Base-by-base conservation (phyloP, 805 yeast species). In the Dipodascopsis uninucleata region DNA sequence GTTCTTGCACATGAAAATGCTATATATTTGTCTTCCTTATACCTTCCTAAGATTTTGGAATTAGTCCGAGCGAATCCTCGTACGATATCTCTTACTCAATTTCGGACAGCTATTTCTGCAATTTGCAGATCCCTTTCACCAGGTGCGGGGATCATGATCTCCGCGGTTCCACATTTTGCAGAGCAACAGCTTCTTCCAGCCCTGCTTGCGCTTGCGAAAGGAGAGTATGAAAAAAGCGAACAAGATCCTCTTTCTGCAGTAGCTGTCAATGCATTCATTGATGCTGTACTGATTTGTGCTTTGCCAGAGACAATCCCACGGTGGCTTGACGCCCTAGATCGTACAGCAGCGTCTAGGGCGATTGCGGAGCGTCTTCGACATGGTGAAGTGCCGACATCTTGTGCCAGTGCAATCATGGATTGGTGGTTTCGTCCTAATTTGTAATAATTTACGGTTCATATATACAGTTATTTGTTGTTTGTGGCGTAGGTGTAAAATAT, bases 311-410 rank as follows among this genome's bases (percentile, higher is more conserved):
- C 32, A 17, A 25, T 47, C 6, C 24, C 22, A 17, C 40, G 28
- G 28, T 43, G 52, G 52, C 28, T 47, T 8, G 31, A 24, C 16
- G 8, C 24, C 7, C 18, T 47, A 2, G 29, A 31, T 6, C 37
- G 32, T 6, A n/a, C 26, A 7, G 28, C 26, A 18, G 31, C 8
- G 16, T 34, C 3, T 28, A 32, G 3, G 18, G 39, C 17, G 16
- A 17, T 47, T 8, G 48, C 37, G 3, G 43, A 39, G 20, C 31
- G 41, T 9, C 29, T 47, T 9, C 31, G 35, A 26, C 6, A 23
- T 18, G 52, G 52, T 10, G 52, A 47, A 9, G 34, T 47, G 1
- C 52, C 52, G 9, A 29, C 52, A 3, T 39, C 36, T 8, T 47
- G 52, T 25, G 32, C 48, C 2, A 48, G 44, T 5, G 39, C 33